Base-by-base conservation (phyloP, 2,329 filamentous ascomycete species). In the Aureobasidium mangrovei region DNA sequence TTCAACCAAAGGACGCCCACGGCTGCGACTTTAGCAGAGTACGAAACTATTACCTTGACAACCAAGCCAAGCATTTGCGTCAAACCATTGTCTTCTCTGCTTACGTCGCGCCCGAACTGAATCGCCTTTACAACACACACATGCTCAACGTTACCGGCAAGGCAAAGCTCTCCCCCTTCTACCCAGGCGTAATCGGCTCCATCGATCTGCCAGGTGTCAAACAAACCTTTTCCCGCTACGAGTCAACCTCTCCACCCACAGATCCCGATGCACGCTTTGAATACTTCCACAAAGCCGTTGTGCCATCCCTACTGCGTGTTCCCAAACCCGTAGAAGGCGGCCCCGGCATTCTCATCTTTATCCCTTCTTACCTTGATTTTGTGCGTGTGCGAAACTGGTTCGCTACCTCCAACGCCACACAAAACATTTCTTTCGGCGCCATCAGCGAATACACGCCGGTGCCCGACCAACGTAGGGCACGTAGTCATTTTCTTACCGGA, bases 351-450 rank as follows among this genome's bases (percentile, higher is more conserved):
- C 75, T 98, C 12, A 77, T 98, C 64, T 96, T 95, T 72, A 83
- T 97, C 47, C 90, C 93, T 0, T 90, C 86, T 0, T 97, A 96
- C 70, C 83, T 96, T 57, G 93, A 98, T 72, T 97, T 97, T 68
- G 86, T 96, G 41, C 86, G 91, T 40, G 79, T 98, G 56, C 83
- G 93, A 53, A 98, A 97, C 73, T 88, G 91, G 71, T 91, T 98
- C 64, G 83, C 90, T 51, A 90, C 83, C 31, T 83, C 84, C 0
- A 64, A 74, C 1, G 71, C 75, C 45, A 79, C 77, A 3, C 70
- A 72, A 28, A 75, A 81, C 57, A 69, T 84, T 57, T 75, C 84
- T 0, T 94, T 96, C 67, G 91, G 89, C 52, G 82, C 84, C 32
- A 85, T 98, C 36, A 91, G 86, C 55, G 93, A 98, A 70, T 97